Conservation (phyloP, 2,329 filamentous ascomycete genomes). For the Botrytis hyacinthi region DNA sequence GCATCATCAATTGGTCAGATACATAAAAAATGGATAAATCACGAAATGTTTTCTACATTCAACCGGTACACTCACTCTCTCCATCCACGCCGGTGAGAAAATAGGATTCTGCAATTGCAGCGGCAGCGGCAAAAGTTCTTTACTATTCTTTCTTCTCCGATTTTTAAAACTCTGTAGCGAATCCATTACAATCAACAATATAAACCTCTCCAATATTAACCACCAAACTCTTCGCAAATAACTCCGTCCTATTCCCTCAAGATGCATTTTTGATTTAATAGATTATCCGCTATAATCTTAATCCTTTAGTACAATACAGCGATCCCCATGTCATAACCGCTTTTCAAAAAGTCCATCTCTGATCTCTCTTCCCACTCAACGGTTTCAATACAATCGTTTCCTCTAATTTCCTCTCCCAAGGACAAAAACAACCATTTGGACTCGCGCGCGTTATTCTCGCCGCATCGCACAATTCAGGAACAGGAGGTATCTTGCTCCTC, state of each 20-base stretch:
- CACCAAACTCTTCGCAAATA: neutral
- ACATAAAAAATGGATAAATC: too few species aligned
- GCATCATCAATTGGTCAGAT: too few species aligned
- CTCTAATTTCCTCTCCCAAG: neutral
- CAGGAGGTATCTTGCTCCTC: neutral
- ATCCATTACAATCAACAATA: neutral
- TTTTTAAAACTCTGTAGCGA: slow-evolving; percentile 46
- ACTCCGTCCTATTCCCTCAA: neutral
- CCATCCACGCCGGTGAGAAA: slow-evolving; percentile 38
- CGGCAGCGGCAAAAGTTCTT: slow-evolving; percentile 41
- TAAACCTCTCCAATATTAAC: neutral
- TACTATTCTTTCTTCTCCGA: slow-evolving; percentile 48
- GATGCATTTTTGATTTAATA: neutral
- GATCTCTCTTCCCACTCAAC: neutral
- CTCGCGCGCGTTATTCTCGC: neutral
- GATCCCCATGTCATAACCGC: neutral
- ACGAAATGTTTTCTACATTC: too few species aligned
- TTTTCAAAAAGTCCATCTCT: neutral
- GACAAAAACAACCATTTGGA: neutral
- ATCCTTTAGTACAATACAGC: neutral
- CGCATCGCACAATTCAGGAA: neutral
- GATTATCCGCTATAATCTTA: neutral
- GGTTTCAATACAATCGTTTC: neutral
- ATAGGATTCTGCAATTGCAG: slow-evolving; percentile 28
- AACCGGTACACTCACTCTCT: slow-evolving; percentile 23